Percentiles rank a stretch among this genome's conserved stretches.
These are phyloP conservation scores for Gymnopilus junonius DNA, from an alignment of 768 basidiomycete genomes.

Conservation along the genomic window DNA sequence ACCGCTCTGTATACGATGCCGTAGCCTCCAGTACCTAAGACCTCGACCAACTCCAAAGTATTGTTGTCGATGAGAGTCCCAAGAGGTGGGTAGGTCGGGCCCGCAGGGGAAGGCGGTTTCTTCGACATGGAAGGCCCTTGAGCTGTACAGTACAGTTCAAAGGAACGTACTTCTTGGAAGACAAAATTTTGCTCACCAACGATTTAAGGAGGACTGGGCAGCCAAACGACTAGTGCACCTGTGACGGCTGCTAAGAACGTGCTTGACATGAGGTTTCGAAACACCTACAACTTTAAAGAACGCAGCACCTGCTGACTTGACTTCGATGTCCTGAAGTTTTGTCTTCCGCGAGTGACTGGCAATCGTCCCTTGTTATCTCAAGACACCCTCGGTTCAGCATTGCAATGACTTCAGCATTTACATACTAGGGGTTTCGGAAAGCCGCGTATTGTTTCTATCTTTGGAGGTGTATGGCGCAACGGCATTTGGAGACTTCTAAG, in stretches of 20 bases:
- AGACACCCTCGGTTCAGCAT: constrained; percentile 1
- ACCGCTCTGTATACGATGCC: constrained; percentile 93
- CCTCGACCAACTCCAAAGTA: constrained; percentile 79
- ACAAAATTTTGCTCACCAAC: constrained; percentile 7
- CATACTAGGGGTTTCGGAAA: constrained; percentile 20
- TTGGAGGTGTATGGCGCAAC: not conserved
- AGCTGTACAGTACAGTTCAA: constrained; percentile 12
- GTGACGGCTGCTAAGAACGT: constrained; percentile 22
- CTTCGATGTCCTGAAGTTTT: constrained; percentile 6
- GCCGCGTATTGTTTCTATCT: constrained; percentile 19
- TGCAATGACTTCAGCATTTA: constrained; percentile 4
- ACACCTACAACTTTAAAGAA: constrained; percentile 18
- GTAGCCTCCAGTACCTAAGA: constrained; percentile 93
- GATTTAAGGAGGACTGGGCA: constrained; percentile 11
- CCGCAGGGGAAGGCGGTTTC: constrained; percentile 15
- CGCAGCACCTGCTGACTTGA: constrained; percentile 7
- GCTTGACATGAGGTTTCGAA: constrained; percentile 31
- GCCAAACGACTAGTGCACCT: constrained; percentile 13
- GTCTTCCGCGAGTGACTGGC: constrained; percentile 10
- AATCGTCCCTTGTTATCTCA: constrained; percentile 7
- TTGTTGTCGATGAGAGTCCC: constrained; percentile 87
- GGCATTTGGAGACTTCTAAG: constrained; percentile 17
- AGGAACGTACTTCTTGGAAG: constrained; percentile 5
- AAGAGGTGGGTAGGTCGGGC: constrained; percentile 49
- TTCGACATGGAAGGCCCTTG: constrained; percentile 24